phyloP scores from a whole-genome alignment of 345 rosid species.

The Garcia nutans region DNA sequence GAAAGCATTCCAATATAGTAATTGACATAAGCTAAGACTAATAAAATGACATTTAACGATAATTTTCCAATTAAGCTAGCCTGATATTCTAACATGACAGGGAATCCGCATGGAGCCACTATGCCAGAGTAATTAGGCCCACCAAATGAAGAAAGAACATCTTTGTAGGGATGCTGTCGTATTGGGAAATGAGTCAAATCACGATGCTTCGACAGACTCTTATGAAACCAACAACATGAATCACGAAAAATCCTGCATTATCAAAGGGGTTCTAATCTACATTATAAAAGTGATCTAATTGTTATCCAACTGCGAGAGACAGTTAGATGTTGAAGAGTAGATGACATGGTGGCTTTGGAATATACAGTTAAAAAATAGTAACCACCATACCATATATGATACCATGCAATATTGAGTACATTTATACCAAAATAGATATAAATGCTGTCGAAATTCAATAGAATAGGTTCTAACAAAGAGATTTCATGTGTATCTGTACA shows the following conservation, averaged over 20 bases:
- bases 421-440: constrained; percentile 7
- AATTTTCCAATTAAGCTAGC: constrained; percentile 26
- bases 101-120: constrained; percentile 16
- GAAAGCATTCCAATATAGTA: constrained; percentile 5
- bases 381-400: background rate
- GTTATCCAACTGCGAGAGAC: constrained; percentile 35
- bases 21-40: constrained; percentile 6
- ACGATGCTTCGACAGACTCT: constrained; percentile 24
- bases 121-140: constrained; percentile 14
- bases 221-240: constrained; percentile 13
- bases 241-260: background rate
- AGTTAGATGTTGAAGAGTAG: constrained; percentile 55
- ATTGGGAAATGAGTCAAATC: constrained; percentile 23
- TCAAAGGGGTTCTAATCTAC: constrained; percentile 10
- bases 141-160: constrained; percentile 10
- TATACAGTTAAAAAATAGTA: constrained; percentile 20
- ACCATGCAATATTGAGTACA: constrained; percentile 17
- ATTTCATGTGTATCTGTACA: background rate
- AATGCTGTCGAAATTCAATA: constrained; percentile 16
- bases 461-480: background rate
- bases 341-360: constrained; percentile 36
- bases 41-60: constrained; percentile 10
- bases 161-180: constrained; percentile 1
- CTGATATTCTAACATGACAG: constrained; percentile 27
- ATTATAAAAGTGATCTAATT: constrained; percentile 4